phyloP scores from a whole-genome alignment of 805 yeast species.

The Saccharomycopsis synnaedendra region DNA sequence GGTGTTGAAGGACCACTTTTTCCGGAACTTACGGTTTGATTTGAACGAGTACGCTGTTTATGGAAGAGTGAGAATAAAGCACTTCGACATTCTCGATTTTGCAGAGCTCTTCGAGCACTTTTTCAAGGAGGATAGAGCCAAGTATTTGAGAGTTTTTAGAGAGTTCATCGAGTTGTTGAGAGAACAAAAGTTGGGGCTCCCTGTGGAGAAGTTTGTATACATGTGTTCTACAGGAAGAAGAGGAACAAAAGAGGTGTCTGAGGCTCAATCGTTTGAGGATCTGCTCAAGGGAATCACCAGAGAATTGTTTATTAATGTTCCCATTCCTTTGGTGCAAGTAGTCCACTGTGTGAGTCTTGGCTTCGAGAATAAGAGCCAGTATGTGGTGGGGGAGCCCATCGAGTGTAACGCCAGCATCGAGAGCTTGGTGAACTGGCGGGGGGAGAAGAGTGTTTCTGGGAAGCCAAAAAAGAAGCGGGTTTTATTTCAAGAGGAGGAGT shows the following conservation, averaged over 20 bases:
- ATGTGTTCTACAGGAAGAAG: constrained; percentile 1
- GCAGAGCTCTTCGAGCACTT: constrained; percentile 12
- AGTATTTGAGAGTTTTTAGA: constrained; percentile 11
- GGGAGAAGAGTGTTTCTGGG: constrained; percentile 2
- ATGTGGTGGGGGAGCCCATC: constrained; percentile 57
- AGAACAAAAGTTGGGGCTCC: constrained; percentile 1
- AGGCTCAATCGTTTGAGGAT: neutral
- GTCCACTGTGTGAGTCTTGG: constrained; percentile 46
- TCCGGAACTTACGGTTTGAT: constrained; percentile 22
- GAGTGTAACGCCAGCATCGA: constrained; percentile 29
- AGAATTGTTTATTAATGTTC: constrained; percentile 40
- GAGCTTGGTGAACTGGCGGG: constrained; percentile 36
- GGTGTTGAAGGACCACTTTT: constrained; percentile 19
- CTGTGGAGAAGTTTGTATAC: constrained; percentile 5
- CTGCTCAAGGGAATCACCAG: constrained; percentile 11
- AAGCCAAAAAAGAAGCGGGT: constrained; percentile 13
- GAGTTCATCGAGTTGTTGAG: constrained; percentile 10
- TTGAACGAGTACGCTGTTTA: constrained; percentile 24
- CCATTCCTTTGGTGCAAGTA: constrained; percentile 48
- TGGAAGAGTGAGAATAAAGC: constrained; percentile 18
- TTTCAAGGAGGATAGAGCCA: constrained; percentile 12
- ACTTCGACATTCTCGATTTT: constrained; percentile 12
- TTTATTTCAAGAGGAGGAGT: constrained; percentile 15
- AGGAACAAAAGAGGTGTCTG: neutral
- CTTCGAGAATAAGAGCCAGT: constrained; percentile 28